Percentiles rank a stretch among this genome's conserved stretches.
Conservation (phyloP, 306 rosid species). For the Rosa multiflora region DNA sequence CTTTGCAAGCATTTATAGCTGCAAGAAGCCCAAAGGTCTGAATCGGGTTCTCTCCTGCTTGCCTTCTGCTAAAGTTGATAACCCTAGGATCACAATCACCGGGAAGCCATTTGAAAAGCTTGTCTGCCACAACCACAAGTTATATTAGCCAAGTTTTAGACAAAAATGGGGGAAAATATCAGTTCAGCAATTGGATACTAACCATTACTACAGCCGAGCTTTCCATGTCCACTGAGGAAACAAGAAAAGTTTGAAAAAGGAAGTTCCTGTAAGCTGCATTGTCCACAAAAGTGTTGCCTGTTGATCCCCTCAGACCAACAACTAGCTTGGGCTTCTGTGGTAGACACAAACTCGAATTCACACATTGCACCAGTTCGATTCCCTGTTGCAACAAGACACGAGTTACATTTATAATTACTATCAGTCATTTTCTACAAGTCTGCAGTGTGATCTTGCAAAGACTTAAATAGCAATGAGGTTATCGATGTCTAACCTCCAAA, state of each 20-base stretch:
- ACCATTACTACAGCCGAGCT: conserved; percentile 53
- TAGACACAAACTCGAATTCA: conserved; percentile 40
- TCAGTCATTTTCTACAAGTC: not conserved
- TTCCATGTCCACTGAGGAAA: conserved; percentile 47
- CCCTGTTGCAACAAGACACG: conserved; percentile 24
- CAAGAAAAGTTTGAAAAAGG: conserved; percentile 32
- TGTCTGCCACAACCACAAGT: conserved; percentile 32
- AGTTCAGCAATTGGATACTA: conserved; percentile 1
- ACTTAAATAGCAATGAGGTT: not conserved
- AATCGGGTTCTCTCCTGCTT: conserved; percentile 35
- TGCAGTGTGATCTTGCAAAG: not conserved
- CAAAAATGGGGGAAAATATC: not conserved
- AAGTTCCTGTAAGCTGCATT: conserved; percentile 53
- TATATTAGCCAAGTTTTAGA: not conserved
- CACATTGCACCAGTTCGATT: conserved; percentile 33
- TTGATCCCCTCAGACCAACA: conserved; percentile 40
- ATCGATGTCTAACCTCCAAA: conserved; percentile 28
- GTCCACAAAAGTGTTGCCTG: conserved; percentile 42
- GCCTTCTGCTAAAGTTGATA: conserved; percentile 54
- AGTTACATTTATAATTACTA: not conserved
- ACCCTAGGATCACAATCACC: conserved; percentile 47
- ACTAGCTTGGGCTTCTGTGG: conserved; percentile 43
- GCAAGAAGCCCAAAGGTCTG: conserved; percentile 44
- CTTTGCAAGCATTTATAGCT: conserved; percentile 40
- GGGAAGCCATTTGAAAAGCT: conserved; percentile 46